These are phyloP conservation scores for Monosporascus sp. DNA, from an alignment of 2,329 filamentous ascomycete species.

Conservation along the genomic window DNA sequence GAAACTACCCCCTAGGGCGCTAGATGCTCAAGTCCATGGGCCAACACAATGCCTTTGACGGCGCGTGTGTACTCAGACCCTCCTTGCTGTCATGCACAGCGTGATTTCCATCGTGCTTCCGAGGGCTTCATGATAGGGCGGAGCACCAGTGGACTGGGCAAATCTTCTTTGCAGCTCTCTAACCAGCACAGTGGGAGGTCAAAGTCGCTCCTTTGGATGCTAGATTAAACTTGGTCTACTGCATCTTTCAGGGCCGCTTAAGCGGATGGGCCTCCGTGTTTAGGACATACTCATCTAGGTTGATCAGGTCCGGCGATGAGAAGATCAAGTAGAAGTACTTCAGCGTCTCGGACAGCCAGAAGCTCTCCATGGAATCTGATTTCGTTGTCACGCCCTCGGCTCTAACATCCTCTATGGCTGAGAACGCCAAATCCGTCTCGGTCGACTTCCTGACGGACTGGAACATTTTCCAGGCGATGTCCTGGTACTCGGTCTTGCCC, in stretches of 20 bases:
- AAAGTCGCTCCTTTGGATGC: no score
- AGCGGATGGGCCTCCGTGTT: conserved; percentile 1
- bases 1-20: no score
- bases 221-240: no score
- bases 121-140: no score
- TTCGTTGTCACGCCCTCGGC: conserved; percentile 34
- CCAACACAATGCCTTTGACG: no score
- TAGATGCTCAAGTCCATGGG: no score
- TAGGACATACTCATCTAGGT: not conserved
- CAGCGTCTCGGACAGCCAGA: conserved; percentile 1
- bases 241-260: not conserved
- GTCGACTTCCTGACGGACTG: conserved; percentile 35
- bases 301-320: not conserved
- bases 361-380: conserved; percentile 13
- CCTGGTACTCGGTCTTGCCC: conserved; percentile 36
- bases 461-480: conserved; percentile 49
- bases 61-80: no score
- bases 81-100: no score
- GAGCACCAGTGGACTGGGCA: no score
- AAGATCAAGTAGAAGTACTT: conserved; percentile 1
- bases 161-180: no score
- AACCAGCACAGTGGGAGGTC: no score
- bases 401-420: conserved; percentile 44
- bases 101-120: no score
- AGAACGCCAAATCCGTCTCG: conserved; percentile 36